Evolutionary conservation across 2,329 filamentous ascomycete species (phyloP).

Genomic region (Fusarium coicis): DNA sequence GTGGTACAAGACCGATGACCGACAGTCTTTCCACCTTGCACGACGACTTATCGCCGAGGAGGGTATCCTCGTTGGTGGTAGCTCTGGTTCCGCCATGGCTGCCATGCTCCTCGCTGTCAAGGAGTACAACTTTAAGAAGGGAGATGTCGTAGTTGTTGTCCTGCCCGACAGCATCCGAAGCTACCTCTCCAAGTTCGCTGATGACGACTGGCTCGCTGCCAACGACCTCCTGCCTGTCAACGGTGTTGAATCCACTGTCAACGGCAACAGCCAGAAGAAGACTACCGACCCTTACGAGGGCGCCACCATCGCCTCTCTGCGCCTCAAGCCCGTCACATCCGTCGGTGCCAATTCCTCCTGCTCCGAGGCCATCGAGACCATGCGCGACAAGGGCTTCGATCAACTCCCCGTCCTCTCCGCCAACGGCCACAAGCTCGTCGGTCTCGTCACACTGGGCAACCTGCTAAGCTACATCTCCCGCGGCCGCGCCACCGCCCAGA

Average conservation of each 20-base stretch:
- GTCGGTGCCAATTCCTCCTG: slow-evolving; percentile 77
- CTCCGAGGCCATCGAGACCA: slow-evolving; percentile 92
- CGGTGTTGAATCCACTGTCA: slow-evolving; percentile 60
- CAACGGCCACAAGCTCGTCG: slow-evolving; percentile 79
- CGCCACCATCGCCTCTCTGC: slow-evolving; percentile 83
- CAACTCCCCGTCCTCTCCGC: slow-evolving; percentile 89
- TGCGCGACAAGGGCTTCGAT: slow-evolving; percentile 98
- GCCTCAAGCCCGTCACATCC: slow-evolving; percentile 93
- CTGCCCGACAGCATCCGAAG: slow-evolving; percentile 96
- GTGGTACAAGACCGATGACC: slow-evolving; percentile 99
- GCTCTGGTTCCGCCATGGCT: slow-evolving; percentile 90
- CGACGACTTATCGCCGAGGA: slow-evolving; percentile 92
- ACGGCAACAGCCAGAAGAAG: slow-evolving; percentile 51
- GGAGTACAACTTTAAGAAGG: slow-evolving; percentile 80
- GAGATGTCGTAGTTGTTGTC: slow-evolving; percentile 89
- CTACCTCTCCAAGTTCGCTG: slow-evolving; percentile 97
- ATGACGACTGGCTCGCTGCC: slow-evolving; percentile 98
- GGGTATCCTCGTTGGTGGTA: slow-evolving; percentile 91
- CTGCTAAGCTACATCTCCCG: slow-evolving; percentile 89
- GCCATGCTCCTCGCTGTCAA: slow-evolving; percentile 81
- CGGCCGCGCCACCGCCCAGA: slow-evolving; percentile 79
- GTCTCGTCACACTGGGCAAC: slow-evolving; percentile 94
- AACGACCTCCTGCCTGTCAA: slow-evolving; percentile 85
- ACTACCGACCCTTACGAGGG: slow-evolving; percentile 76
- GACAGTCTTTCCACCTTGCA: slow-evolving; percentile 90